Conservation (phyloP, 139 green algal species). For the Chlamydomonas eustigma region DNA sequence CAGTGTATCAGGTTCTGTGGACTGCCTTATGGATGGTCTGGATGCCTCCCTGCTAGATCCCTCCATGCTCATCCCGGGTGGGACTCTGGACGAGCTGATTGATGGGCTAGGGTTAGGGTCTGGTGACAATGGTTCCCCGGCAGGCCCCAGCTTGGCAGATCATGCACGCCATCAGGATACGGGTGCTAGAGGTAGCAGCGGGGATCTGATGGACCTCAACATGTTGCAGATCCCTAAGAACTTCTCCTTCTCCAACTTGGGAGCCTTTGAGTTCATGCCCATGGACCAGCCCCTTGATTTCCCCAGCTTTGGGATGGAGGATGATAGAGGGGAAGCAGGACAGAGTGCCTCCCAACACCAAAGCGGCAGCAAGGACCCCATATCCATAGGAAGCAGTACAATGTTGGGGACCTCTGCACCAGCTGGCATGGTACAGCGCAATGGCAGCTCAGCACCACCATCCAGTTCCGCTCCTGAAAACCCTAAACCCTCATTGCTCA, state of each 20-base stretch:
- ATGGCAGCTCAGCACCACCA: no score
- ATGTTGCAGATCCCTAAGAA: conserved; percentile 11
- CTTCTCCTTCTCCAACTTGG: conserved; percentile 24
- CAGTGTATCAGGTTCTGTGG: not conserved
- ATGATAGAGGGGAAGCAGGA: no score
- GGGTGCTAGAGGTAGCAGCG: not conserved
- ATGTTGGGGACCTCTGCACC: no score
- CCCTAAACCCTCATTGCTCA: no score
- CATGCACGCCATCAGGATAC: not conserved
- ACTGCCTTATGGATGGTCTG: not conserved
- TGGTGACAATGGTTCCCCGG: no score
- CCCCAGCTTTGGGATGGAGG: not conserved
- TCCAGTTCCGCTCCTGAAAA: no score
- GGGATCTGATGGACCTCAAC: not conserved
- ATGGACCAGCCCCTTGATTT: not conserved
- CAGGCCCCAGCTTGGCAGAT: not conserved
- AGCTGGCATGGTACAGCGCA: no score
- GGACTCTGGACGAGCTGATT: not conserved
- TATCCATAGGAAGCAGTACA: no score
- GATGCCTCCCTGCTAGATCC: not conserved
- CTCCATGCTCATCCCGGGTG: not conserved
- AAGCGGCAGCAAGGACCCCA: no score
- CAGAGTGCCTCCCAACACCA: no score
- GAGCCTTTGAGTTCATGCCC: conserved; percentile 4
- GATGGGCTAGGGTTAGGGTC: not conserved